Evolutionary conservation across 305 asterid genomes (phyloP), one percentile per base, ranked within the genome.

Genomic region (Fraxinus ornus): DNA sequence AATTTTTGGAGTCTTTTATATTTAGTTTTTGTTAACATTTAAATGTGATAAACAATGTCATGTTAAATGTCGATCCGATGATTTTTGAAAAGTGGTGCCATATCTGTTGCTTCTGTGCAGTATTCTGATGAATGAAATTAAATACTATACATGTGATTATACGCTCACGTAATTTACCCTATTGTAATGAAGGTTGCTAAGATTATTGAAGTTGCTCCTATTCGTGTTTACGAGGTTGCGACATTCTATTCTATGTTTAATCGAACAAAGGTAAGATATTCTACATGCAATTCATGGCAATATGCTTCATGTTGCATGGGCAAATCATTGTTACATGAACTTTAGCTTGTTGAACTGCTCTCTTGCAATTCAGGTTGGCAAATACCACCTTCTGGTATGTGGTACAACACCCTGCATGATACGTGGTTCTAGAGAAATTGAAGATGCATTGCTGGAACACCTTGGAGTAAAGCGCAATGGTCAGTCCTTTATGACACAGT

Each of bases 351-450:
- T 75, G 75, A 82, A 66, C 79, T 87, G 36, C 77, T 30, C 33
- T 83, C 26, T 78, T 80, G 80, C 71, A 76, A 78, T 82, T 30
- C 87, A 96, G 99, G 99, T 94, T 66, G 99, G 99, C 41, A 93
- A 87, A 87, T 96, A 96, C 88, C 99, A 96, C 88, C 98, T 96
- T 85, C 85, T 96, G 94, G 98, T 94, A 22, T 96, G 99, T 86
- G 98, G 98, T 52, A 96, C 99, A 22, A 92, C 99, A 71, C 99
- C 99, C 83, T 96, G 99, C 90, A 96, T 96, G 99, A 84, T 96
- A 36, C 97, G 97, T 77, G 99, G 99, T 82, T 93, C 99, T 83
- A 87, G 99, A 83, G 98, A 92, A 21, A 94, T 96, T 75, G 99
- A 94, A 88, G 93, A 88, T 8, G 94, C 98, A 35, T 82, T 96